Evolutionary conservation across 2,329 filamentous ascomycete species (phyloP).

Genomic region (Ceratocystis ficicola): DNA sequence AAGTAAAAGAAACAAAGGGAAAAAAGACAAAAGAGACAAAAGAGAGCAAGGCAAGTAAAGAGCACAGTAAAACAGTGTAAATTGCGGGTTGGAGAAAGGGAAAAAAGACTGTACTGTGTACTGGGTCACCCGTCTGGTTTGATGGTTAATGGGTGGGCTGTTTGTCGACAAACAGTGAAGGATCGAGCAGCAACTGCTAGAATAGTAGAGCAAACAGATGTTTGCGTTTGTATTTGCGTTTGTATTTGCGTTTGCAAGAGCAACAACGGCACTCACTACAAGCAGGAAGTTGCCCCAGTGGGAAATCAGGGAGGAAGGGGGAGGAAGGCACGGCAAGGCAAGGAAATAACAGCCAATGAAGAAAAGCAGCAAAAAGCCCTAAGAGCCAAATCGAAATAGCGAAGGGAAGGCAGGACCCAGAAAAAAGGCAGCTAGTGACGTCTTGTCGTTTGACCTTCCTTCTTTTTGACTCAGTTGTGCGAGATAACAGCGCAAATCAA

Average conservation of each 20-base stretch:
- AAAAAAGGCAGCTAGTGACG: slow-evolving; percentile 11
- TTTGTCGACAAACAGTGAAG: slow-evolving; percentile 1
- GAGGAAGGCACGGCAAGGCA: background rate
- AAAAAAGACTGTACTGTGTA: slow-evolving; percentile 8
- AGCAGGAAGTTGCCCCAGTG: background rate
- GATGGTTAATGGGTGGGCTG: background rate
- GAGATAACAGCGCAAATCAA: slow-evolving; percentile 5
- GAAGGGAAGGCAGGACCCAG: slow-evolving; percentile 3
- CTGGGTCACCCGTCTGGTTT: background rate
- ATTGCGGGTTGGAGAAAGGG: background rate
- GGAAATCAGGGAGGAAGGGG: background rate
- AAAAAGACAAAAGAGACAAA: background rate
- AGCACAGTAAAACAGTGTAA: background rate
- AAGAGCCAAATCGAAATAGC: background rate
- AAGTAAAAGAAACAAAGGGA: background rate
- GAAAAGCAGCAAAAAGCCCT: background rate
- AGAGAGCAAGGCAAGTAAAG: background rate
- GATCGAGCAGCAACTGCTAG: background rate
- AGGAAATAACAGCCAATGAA: background rate
- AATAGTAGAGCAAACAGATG: background rate
- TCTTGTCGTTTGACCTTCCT: background rate
- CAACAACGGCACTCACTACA: background rate
- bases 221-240: background rate
- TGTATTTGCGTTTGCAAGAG: background rate
- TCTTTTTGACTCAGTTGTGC: background rate